These are phyloP conservation scores for Euphorbia peplus DNA, from an alignment of 345 rosid species.

Conservation along the genomic window DNA sequence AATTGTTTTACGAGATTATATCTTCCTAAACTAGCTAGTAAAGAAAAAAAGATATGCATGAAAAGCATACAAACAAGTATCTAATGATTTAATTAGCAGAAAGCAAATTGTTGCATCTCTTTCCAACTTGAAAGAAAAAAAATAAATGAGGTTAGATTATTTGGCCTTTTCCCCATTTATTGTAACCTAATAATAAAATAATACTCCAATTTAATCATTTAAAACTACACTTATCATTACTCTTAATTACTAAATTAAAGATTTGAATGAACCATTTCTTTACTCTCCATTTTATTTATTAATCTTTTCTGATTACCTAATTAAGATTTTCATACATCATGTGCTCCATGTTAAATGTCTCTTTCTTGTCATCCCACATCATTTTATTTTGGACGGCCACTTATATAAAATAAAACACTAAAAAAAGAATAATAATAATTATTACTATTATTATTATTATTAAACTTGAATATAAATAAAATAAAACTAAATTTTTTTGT, in stretches of 20 bases:
- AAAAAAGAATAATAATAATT: too few relatives aligned
- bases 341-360: conserved; percentile 1
- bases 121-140: conserved; percentile 33
- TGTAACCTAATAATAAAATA: background rate
- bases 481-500: too few relatives aligned
- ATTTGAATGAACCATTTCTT: background rate
- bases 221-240: background rate
- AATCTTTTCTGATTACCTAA: background rate
- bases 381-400: background rate
- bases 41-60: conserved; percentile 20
- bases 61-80: conserved; percentile 30
- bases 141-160: conserved; percentile 20
- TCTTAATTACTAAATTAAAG: too few relatives aligned
- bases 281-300: background rate
- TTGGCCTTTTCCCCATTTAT: background rate
- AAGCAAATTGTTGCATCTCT: conserved; percentile 33
- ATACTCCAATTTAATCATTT: background rate
- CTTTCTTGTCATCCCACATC: background rate
- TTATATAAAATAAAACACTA: too few relatives aligned
- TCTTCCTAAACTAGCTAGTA: too few relatives aligned
- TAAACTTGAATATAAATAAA: too few relatives aligned
- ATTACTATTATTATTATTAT: too few relatives aligned
- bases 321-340: background rate
- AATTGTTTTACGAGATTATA: too few relatives aligned
- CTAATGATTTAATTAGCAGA: conserved; percentile 12